Base-by-base conservation (phyloP, 768 basidiomycete species). In the Leucosporidium creatinivorum region DNA sequence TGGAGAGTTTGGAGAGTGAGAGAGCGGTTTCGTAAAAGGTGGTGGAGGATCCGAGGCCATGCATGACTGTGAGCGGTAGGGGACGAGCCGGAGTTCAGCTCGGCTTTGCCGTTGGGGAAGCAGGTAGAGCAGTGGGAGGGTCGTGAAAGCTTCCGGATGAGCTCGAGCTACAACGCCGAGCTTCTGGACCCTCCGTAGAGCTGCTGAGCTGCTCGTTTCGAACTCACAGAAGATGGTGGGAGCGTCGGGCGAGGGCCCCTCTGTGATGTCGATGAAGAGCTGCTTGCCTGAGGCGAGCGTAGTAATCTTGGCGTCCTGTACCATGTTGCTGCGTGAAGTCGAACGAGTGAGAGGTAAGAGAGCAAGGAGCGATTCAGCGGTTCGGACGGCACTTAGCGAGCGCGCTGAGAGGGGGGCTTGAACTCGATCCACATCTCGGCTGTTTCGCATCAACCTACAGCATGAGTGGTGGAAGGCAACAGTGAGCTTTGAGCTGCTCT, bases 11-110 rank as follows among this genome's bases (percentile, higher is more conserved):
- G 1, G 69, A 56, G 23, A 30, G 21, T 17, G 56, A 4, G 15
- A 69, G 19, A 1, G 61, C 5, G 8, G 69, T 65, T 17, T 66
- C 58, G 57, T 52, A 69, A 58, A 66, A 69, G 6, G 69, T 58
- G 6, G 65, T 63, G 0, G 50, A 49, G 30, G 69, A 69, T 25
- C 69, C 69, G 44, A 69, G 65, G 13, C 69, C 69, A 28, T 69
- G 69, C 47, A 69, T 51, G 65, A 69, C 67, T 68, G 59, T 18
- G 1, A 17, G 56, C 4, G 17, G 30, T 26, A 17, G n/a, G 10
- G 17, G 25, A 8, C 3, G 52, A 25, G 17, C 25, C 44, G 31
- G 36, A 4, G 52, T 1, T 1, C 4, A 44, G 61, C 30, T 31
- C 6, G 17, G 9, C n/a, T 13, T 30, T 17, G 50, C 25, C 18